These are phyloP conservation scores for Knoxdaviesia capensis DNA, from an alignment of 2,329 filamentous ascomycete species.

Conservation along the genomic window DNA sequence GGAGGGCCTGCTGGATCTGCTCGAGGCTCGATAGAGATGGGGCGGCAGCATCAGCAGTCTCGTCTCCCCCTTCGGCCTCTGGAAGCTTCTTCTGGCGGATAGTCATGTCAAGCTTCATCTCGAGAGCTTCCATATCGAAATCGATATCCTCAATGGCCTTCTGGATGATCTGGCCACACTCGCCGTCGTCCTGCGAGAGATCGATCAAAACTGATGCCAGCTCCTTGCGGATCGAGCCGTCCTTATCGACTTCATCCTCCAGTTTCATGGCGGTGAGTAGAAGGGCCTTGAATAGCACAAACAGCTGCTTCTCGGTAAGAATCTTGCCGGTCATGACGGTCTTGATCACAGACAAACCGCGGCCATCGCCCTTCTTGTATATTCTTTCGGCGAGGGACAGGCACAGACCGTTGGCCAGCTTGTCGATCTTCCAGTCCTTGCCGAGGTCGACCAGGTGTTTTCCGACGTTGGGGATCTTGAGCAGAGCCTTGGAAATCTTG, in stretches of 20 bases:
- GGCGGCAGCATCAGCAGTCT: conserved; percentile 10
- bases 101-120: conserved; percentile 52
- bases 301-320: conserved; percentile 40
- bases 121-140: conserved; percentile 54
- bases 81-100: conserved; percentile 37
- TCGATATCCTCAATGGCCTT: conserved; percentile 45
- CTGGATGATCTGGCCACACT: conserved; percentile 42
- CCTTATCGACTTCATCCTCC: conserved; percentile 29
- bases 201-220: conserved; percentile 47
- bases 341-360: conserved; percentile 37
- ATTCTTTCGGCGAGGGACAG: conserved; percentile 41
- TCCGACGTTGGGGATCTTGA: conserved; percentile 42
- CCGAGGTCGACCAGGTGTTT: conserved; percentile 39
- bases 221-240: conserved; percentile 37
- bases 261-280: conserved; percentile 39
- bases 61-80: conserved; percentile 26
- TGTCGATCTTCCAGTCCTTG: conserved; percentile 46
- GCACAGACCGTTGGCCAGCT: conserved; percentile 51
- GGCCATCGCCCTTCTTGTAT: conserved; percentile 36
- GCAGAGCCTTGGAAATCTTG: conserved; percentile 46
- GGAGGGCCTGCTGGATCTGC: conserved; percentile 18
- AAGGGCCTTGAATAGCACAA: conserved; percentile 45
- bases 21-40: conserved; percentile 8
- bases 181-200: conserved; percentile 38
- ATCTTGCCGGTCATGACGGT: conserved; percentile 38